Conservation (phyloP, 1,139 yeast genomes). For the Suhomyces maxii region DNA sequence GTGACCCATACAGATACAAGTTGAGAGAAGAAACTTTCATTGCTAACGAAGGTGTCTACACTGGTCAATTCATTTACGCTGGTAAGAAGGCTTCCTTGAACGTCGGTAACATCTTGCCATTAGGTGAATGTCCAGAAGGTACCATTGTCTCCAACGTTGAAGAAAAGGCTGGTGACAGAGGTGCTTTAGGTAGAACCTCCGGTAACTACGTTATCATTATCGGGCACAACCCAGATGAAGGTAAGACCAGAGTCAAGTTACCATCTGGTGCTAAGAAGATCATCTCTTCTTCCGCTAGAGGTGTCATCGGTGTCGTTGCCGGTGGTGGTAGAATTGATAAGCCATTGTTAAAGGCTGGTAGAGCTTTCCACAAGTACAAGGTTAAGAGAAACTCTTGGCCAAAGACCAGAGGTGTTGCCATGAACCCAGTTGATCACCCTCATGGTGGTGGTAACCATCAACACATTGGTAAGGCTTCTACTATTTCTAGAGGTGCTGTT, state of each 20-base stretch:
- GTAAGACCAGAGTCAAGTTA: constrained; percentile 98
- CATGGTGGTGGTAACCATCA: constrained; percentile 99
- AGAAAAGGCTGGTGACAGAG: constrained; percentile 99
- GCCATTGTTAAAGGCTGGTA: constrained; percentile 99
- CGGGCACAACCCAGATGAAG: constrained; percentile 99
- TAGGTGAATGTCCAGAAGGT: constrained; percentile 98
- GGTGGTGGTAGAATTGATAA: constrained; percentile 99
- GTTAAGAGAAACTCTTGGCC: constrained; percentile 99
- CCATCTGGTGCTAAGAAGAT: constrained; percentile 99
- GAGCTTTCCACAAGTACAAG: constrained; percentile 99
- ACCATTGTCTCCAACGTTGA: constrained; percentile 97
- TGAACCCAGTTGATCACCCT: constrained; percentile 99
- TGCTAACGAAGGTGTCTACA: constrained; percentile 99
- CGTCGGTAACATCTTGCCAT: constrained; percentile 97
- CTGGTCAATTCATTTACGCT: constrained; percentile 98
- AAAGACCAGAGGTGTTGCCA: constrained; percentile 99
- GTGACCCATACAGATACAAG: constrained; percentile 99
- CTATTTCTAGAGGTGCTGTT: constrained; percentile 99
- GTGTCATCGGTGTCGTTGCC: constrained; percentile 99
- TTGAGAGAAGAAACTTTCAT: constrained; percentile 91
- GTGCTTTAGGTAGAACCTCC: constrained; percentile 99
- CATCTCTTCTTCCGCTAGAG: constrained; percentile 94
- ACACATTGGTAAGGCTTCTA: constrained; percentile 99
- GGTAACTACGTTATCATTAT: constrained; percentile 99
- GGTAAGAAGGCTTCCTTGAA: constrained; percentile 98